phyloP scores from a whole-genome alignment of 169 alveolate genomes.

The Plasmodium vivax region DNA sequence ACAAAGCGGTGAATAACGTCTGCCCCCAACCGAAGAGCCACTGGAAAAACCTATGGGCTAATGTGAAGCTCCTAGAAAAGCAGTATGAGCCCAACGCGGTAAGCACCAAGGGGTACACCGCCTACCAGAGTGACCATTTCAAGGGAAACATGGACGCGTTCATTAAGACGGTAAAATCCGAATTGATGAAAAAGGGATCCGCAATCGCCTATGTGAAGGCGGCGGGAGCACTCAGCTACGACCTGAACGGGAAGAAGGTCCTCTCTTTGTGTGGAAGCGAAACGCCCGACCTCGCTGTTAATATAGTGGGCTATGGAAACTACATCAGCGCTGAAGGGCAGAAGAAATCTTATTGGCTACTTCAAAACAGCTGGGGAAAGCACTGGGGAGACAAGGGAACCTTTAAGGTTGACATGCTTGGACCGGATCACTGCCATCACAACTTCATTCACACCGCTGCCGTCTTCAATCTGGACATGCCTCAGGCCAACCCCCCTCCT shows the following conservation, averaged over 20 bases:
- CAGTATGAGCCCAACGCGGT: not conserved
- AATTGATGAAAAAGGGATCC: slow-evolving; percentile 53
- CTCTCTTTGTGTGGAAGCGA: slow-evolving; percentile 28
- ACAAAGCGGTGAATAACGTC: not conserved
- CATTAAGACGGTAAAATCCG: slow-evolving; percentile 13
- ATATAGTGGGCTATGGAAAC: slow-evolving; percentile 61
- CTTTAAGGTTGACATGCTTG: slow-evolving; percentile 47
- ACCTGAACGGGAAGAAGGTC: slow-evolving; percentile 65
- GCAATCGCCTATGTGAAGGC: slow-evolving; percentile 51
- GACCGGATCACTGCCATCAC: slow-evolving; percentile 6
- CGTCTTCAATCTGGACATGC: not conserved
- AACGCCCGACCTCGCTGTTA: slow-evolving; percentile 45
- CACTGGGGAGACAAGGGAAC: slow-evolving; percentile 44
- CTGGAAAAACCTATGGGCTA: not conserved
- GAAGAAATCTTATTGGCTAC: slow-evolving; percentile 20
- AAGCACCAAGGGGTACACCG: slow-evolving; percentile 15
- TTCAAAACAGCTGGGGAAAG: slow-evolving; percentile 41
- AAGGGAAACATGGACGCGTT: slow-evolving; percentile 22
- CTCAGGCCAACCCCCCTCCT: not conserved
- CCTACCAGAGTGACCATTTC: not conserved
- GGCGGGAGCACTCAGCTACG: not conserved
- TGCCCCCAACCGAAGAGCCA: not conserved
- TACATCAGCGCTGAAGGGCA: slow-evolving; percentile 15
- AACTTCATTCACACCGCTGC: slow-evolving; percentile 25
- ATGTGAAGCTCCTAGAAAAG: not conserved